phyloP scores from a whole-genome alignment of 225 moss, liverwort and hornwort species.

The Marchantia paleacea region DNA sequence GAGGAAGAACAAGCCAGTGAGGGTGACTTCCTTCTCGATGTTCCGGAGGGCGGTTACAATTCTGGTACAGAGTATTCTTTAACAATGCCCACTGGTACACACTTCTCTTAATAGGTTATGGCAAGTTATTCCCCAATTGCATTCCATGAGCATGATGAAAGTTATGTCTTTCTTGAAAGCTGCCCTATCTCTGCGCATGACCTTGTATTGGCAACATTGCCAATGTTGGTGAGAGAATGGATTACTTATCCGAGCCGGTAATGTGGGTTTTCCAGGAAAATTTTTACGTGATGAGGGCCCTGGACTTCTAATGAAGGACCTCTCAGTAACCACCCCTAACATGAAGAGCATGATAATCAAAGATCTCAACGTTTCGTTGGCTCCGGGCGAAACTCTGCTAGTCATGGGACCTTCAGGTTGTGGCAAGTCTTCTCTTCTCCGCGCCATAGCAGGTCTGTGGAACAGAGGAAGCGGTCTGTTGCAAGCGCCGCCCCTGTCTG shows the following conservation, averaged over 20 bases:
- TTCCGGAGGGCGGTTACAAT: conserved; percentile 23
- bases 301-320: conserved; percentile 66
- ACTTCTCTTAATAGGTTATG: neutral
- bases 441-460: conserved; percentile 89
- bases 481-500: conserved; percentile 63
- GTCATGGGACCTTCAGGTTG: conserved; percentile 96
- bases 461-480: conserved; percentile 74
- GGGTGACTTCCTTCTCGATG: conserved; percentile 37
- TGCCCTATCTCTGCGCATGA: no score
- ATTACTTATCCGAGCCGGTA: neutral
- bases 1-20: conserved; percentile 30
- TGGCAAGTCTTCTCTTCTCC: conserved; percentile 78
- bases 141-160: neutral
- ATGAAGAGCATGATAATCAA: conserved; percentile 50
- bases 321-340: conserved; percentile 67
- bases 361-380: conserved; percentile 60
- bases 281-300: conserved; percentile 76
- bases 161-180: neutral
- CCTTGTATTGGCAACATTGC: neutral
- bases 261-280: conserved; percentile 49
- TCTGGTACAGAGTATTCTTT: conserved; percentile 22
- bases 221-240: neutral
- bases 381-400: conserved; percentile 71
- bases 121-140: neutral
- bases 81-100: conserved; percentile 15